Percentiles rank a stretch among this genome's conserved stretches.
These are phyloP conservation scores for Monsonia emarginata DNA, from an alignment of 441 rosid species.

Conservation along the genomic window DNA sequence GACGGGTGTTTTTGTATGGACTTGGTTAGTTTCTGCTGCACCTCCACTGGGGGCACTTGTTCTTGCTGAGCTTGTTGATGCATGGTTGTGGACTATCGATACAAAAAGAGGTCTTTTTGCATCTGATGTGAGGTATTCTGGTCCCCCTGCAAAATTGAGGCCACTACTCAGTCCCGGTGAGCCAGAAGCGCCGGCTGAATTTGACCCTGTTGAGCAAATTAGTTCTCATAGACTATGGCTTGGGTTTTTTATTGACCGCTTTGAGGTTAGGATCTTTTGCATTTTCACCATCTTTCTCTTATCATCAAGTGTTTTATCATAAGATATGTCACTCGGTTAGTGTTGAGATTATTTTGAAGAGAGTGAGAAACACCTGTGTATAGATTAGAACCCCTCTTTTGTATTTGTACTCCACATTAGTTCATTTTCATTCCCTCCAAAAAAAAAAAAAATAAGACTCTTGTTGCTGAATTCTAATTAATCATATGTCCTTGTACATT, in stretches of 20 bases:
- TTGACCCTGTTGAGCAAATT: constrained; percentile 81
- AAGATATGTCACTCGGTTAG: not conserved
- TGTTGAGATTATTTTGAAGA: not conserved
- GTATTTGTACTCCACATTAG: not conserved
- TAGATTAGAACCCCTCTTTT: not conserved
- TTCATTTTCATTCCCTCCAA: not conserved
- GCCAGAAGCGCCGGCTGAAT: constrained; percentile 59
- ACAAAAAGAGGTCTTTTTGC: constrained; percentile 94
- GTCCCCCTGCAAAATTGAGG: constrained; percentile 88
- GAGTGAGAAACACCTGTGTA: not conserved
- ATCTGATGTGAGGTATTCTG: constrained; percentile 61
- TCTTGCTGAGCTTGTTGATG: constrained; percentile 98
- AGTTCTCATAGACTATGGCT: constrained; percentile 93
- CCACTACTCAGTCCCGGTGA: constrained; percentile 95
- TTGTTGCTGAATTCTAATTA: not conserved
- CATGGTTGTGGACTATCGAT: constrained; percentile 99
- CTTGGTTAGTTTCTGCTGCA: constrained; percentile 98
- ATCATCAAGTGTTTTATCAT: not conserved
- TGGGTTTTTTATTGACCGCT: constrained; percentile 89
- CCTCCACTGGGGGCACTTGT: constrained; percentile 83
- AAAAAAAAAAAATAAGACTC: not conserved
- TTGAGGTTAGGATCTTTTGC: constrained; percentile 60
- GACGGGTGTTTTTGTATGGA: constrained; percentile 92
- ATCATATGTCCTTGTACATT: not conserved
- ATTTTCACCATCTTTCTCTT: not conserved